These are phyloP conservation scores for Xylaria sp. DNA, from an alignment of 2,329 filamentous ascomycete species.

Conservation along the genomic window DNA sequence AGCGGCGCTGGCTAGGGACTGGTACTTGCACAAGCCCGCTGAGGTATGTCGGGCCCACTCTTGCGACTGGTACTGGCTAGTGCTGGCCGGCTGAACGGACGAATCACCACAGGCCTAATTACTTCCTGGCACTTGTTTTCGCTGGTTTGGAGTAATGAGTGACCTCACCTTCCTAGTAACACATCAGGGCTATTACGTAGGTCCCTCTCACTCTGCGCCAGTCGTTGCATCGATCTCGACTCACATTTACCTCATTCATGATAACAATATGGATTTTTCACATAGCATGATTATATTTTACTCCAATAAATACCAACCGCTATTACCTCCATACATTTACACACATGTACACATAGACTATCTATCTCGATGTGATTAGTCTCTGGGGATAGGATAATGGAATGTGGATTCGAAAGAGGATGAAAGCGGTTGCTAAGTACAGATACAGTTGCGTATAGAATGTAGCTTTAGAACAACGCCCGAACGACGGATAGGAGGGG, in stretches of 20 bases:
- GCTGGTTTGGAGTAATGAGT: constrained; percentile 34
- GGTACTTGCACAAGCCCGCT: constrained; percentile 28
- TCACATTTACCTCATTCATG: not conserved
- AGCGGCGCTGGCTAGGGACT: not conserved
- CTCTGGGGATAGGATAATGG: constrained; percentile 18
- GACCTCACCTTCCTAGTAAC: constrained; percentile 43
- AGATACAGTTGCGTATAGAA: constrained; percentile 21
- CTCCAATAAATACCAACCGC: too few species aligned
- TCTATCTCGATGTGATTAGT: constrained; percentile 7
- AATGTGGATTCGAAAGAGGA: constrained; percentile 38
- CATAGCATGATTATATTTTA: too few species aligned
- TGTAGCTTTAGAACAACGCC: too few species aligned
- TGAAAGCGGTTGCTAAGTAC: constrained; percentile 39
- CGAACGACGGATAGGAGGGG: too few species aligned
- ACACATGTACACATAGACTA: not conserved
- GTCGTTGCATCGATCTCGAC: constrained; percentile 11
- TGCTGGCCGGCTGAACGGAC: constrained; percentile 47
- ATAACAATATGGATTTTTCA: not conserved
- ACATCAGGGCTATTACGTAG: constrained; percentile 33
- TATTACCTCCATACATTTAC: too few species aligned
- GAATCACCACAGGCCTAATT: constrained; percentile 49
- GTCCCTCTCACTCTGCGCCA: not conserved
- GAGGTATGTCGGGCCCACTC: constrained; percentile 12
- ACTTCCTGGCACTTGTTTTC: constrained; percentile 37
- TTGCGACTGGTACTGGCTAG: constrained; percentile 20